Conservation (phyloP, 2,329 filamentous ascomycete species). For the Trichoderma breve region DNA sequence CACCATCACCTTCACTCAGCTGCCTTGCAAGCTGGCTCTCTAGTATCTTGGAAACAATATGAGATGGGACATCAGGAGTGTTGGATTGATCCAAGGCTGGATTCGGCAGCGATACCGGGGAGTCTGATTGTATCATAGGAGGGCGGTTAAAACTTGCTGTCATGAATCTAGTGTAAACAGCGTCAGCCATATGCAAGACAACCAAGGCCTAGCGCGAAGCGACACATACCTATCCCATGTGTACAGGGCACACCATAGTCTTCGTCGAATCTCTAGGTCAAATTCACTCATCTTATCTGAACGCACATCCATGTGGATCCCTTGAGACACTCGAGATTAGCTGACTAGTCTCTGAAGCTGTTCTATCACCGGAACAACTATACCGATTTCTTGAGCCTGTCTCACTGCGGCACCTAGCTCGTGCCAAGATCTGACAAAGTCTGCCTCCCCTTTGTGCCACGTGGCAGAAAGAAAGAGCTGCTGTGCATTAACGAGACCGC, state of each 20-base stretch:
- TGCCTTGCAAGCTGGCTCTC: constrained; percentile 11
- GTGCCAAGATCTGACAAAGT: constrained; percentile 10
- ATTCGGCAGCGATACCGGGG: background rate
- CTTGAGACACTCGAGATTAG: background rate
- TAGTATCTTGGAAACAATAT: background rate
- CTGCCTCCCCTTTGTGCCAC: constrained; percentile 6
- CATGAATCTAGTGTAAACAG: background rate
- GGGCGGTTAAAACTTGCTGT: background rate
- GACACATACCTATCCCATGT: background rate
- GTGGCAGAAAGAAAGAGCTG: constrained; percentile 1
- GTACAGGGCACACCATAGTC: constrained; percentile 3
- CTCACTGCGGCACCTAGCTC: constrained; percentile 8
- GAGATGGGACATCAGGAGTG: background rate
- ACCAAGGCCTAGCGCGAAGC: background rate
- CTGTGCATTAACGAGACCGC: background rate
- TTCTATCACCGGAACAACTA: background rate
- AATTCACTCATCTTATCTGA: background rate
- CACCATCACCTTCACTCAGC: background rate
- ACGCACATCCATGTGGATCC: background rate
- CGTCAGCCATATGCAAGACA: background rate
- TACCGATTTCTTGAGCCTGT: constrained; percentile 3
- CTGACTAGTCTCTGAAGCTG: background rate
- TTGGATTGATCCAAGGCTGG: background rate
- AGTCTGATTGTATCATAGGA: background rate
- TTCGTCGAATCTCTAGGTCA: constrained; percentile 1